Evolutionary conservation across 805 yeast genomes (phyloP), one percentile per base, ranked within the genome.

Genomic region (Saccharomyces eubayanus): DNA sequence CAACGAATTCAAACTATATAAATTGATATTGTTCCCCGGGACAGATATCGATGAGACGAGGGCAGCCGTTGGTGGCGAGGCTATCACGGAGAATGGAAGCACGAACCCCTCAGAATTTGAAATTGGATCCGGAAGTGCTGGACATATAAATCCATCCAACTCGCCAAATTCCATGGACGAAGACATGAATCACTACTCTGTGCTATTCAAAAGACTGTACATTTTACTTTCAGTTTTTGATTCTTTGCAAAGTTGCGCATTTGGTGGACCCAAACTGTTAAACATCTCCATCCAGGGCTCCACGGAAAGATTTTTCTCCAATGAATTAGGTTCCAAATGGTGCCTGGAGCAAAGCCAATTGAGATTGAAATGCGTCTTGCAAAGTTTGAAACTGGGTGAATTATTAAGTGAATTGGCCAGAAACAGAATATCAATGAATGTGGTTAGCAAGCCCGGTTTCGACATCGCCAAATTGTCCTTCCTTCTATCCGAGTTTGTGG

Each of bases 1-100:
- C 62, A 80, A 80, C 63, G 89, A 83, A 59, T 77, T 81, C 66
- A 77, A 77, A 57, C 67, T 84, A 8, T 73, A 63, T 62, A 77
- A 62, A 51, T 70, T 73, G 49, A 71, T 74, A 36, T 45, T 63
- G 14, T 64, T 68, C 46, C 62, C 63, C 55, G 62, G 54, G 46
- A 51, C 51, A 6, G 40, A 49, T 43, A 47, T 27, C 27, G 24
- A 51, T 47, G 11, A 57, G 46, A 47, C 61, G 60, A 53, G 6
- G 20, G 47, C 47, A 3, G 31, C 50, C 46, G 40, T 28, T 28
- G 28, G 47, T 31, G 28, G 48, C 48, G 10, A 57, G 48, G 46
- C 59, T 56, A 58, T 8, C 27, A 48, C 12, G 36, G 11, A 46
- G 31, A 53, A 55, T n/a, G 54, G 45, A 16, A 55, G 57, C 47